Evolutionary conservation across 2,329 filamentous ascomycete genomes (phyloP).

Genomic region (Ceratocystis huliohia): DNA sequence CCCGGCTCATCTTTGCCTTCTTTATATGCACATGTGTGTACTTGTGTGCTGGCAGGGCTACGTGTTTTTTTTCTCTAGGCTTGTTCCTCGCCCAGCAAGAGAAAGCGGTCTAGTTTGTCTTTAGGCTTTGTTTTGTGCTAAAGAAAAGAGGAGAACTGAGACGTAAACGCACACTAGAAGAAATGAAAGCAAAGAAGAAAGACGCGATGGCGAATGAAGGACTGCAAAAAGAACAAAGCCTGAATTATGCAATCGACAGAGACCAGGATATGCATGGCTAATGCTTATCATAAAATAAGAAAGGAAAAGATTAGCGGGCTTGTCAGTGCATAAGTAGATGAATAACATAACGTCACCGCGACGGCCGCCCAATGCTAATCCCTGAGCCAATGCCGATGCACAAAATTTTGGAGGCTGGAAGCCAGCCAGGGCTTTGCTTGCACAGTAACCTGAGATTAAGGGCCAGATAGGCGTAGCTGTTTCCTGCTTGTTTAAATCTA

Average conservation of each 20-base stretch:
- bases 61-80: not conserved
- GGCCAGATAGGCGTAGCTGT: not conserved
- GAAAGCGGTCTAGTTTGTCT: not conserved
- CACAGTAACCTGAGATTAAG: not conserved
- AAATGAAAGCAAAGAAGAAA: not conserved
- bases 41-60: conserved; percentile 3
- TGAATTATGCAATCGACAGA: not conserved
- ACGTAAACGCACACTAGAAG: not conserved
- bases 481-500: not conserved
- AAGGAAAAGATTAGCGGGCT: not conserved
- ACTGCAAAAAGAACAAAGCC: not conserved
- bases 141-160: too few relatives aligned
- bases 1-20: not conserved
- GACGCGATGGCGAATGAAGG: not conserved
- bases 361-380: not conserved
- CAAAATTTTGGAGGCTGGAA: not conserved
- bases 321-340: too few relatives aligned
- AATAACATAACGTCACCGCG: too few relatives aligned
- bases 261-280: not conserved
- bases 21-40: not conserved
- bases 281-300: not conserved
- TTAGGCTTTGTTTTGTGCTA: too few relatives aligned
- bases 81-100: not conserved
- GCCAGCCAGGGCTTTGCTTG: too few relatives aligned
- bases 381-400: not conserved